Percentiles rank a stretch among this genome's conserved stretches.
Conservation (phyloP, 2,329 filamentous ascomycete genomes). For the Chalaropsis thielavioides region DNA sequence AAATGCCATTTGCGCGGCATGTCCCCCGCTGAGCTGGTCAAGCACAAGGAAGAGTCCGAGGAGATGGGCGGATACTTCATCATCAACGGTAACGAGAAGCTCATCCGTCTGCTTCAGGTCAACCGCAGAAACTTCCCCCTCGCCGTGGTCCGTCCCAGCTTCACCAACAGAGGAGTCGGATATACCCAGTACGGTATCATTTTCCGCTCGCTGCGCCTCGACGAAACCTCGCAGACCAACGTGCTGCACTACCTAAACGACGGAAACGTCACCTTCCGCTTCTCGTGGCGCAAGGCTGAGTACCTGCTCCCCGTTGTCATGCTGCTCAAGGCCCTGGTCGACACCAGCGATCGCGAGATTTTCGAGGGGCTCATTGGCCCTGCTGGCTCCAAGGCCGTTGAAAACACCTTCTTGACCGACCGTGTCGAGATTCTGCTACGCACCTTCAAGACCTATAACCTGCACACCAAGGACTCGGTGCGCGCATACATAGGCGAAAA, state of each 20-base stretch:
- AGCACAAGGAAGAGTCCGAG: constrained; percentile 86
- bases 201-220: constrained; percentile 82
- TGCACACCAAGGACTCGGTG: constrained; percentile 71
- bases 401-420: constrained; percentile 89
- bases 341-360: constrained; percentile 93
- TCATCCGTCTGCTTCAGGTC: constrained; percentile 82
- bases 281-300: constrained; percentile 96
- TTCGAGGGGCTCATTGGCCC: constrained; percentile 84
- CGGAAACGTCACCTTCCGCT: constrained; percentile 91
- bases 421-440: constrained; percentile 81
- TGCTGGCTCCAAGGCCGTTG: constrained; percentile 57
- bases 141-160: constrained; percentile 83
- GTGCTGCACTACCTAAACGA: constrained; percentile 91
- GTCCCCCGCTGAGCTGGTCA: constrained; percentile 67
- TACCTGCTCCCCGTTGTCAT: constrained; percentile 94
- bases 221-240: constrained; percentile 96
- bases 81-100: constrained; percentile 93
- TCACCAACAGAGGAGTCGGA: constrained; percentile 68
- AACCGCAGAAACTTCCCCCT: constrained; percentile 88
- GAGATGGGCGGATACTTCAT: constrained; percentile 95
- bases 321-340: constrained; percentile 85
- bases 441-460: constrained; percentile 80
- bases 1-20: constrained; percentile 80
- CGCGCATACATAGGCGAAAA: constrained; percentile 78
- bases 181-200: constrained; percentile 88